Base-by-base conservation (phyloP, 2,329 filamentous ascomycete species). In the Xenosphaeropsis pyriputrescens region DNA sequence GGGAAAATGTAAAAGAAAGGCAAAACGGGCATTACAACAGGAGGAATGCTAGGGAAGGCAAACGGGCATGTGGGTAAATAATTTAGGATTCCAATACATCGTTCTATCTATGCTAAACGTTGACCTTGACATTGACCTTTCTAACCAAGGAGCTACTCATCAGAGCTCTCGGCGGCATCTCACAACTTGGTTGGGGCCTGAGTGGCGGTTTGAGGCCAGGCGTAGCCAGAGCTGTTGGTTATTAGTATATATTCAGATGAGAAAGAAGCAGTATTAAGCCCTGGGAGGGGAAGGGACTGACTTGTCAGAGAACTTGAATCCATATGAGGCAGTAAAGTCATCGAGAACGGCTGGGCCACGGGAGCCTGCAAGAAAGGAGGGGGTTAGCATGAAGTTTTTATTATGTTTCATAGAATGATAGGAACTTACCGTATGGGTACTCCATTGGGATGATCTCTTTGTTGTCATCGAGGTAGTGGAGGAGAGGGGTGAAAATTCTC, bases 391-490 rank as follows among this genome's bases (percentile, higher is more conserved):
- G 12, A 26, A 26, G 8, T 26, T 26, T 9, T 9, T 9, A 35
- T 37, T 41, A 29, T 5, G 36, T 35, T 22, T 35, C 39, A 31
- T n/a, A 13, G 5, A 26, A 26, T 14, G 8, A 14, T 18, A 15
- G 35, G 16, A 32, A 61, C 82, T 66, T 65, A 95, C 91, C 91
- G 58, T 98, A 98, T 48, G 93, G 89, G 65, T 98, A 98, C 57
- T 95, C 89, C 91, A 98, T 98, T 18, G 91, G 91, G 43, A 94
- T 84, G 48, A 98, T 96, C 65, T 98, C 91, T 72, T 94, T 94
- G 72, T 96, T 95, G 58, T 95, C 86, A 48, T 98, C 93, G 11
- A 98, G 76, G 65, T 98, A 98, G 69, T 98, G 89, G 45, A 98
- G 72, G 29, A 98, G 79, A 49, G 91, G 91, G 2, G 86, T 93